Conservation (phyloP, 176 grass and related monocot genomes). For the Bothriochloa decipiens region DNA sequence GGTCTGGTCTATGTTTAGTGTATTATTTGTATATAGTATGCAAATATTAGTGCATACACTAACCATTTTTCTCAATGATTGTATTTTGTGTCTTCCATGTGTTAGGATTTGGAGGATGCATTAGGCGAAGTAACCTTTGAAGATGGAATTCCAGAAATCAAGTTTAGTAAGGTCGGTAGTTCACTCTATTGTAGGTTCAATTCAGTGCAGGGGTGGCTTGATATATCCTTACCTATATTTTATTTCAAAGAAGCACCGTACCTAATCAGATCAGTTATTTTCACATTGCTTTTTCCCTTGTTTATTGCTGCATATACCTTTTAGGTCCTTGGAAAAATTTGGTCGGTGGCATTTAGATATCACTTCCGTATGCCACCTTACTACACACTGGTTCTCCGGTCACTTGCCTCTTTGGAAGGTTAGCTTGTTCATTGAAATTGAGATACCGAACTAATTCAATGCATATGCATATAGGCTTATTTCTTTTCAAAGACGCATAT, state of each 20-base stretch:
- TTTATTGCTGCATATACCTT: constrained; percentile 47
- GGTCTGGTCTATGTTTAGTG: neutral
- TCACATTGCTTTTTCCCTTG: constrained; percentile 32
- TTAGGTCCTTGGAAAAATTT: constrained; percentile 92
- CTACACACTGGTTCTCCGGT: constrained; percentile 86
- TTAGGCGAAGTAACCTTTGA: constrained; percentile 78
- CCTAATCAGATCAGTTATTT: constrained; percentile 20
- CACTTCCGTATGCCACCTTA: constrained; percentile 96
- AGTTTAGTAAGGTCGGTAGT: constrained; percentile 80
- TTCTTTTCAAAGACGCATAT: constrained; percentile 12
- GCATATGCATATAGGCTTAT: neutral
- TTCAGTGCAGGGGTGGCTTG: constrained; percentile 4
- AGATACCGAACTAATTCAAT: neutral
- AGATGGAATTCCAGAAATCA: constrained; percentile 90
- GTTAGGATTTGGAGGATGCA: constrained; percentile 87
- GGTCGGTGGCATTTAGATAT: constrained; percentile 86
- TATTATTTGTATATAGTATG: neutral
- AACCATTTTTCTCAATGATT: neutral
- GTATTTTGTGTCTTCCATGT: constrained; percentile 33
- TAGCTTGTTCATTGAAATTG: constrained; percentile 39
- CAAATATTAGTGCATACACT: neutral
- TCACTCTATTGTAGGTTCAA: constrained; percentile 34
- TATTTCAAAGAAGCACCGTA: constrained; percentile 19
- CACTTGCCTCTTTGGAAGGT: constrained; percentile 94
- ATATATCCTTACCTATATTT: constrained; percentile 23